Percentiles rank a stretch among this genome's conserved stretches.
These are phyloP conservation scores for Gillenia trifoliata DNA, from an alignment of 306 rosid species.

Conservation along the genomic window DNA sequence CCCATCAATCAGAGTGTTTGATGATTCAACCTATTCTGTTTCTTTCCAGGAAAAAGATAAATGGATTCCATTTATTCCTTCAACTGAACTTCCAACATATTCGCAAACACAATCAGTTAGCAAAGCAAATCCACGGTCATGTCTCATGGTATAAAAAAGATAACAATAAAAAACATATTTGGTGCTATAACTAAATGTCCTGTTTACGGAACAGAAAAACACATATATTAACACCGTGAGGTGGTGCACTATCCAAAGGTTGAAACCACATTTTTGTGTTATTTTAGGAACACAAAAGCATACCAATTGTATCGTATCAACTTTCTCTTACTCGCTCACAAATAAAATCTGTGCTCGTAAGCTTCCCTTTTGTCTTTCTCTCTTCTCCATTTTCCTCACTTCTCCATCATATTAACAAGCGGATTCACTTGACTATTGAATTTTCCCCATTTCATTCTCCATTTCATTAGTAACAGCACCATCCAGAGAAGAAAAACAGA, in stretches of 20 bases:
- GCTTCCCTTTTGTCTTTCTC: background rate
- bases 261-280: background rate
- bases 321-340: background rate
- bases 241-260: background rate
- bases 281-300: background rate
- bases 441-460: background rate
- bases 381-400: background rate
- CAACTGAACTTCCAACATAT: background rate
- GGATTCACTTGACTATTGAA: background rate
- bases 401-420: background rate
- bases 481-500: constrained; percentile 20
- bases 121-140: background rate
- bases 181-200: background rate
- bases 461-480: constrained; percentile 28
- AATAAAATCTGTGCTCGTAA: background rate
- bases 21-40: background rate
- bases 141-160: background rate
- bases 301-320: background rate
- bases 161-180: background rate
- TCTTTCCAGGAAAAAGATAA: too few species aligned
- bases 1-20: background rate
- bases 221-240: background rate
- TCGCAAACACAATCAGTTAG: background rate
- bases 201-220: background rate
- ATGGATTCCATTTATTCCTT: background rate